Base-by-base conservation (phyloP, 495 filamentous ascomycete species). In the Hyaloscypha bicolor region DNA sequence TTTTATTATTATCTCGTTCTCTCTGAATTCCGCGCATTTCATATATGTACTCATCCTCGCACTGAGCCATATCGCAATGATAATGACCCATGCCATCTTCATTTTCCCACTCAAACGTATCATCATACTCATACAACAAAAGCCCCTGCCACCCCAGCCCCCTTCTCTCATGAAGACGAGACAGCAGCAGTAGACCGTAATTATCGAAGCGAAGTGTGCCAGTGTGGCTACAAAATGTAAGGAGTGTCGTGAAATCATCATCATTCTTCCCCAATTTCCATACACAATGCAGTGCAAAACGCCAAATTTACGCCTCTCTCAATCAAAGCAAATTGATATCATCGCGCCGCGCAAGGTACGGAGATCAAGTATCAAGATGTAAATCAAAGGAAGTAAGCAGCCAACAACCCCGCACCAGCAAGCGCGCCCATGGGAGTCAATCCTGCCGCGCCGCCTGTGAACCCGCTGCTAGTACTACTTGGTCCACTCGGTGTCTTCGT, bases 311-410 rank as follows among this genome's bases (percentile, higher is more conserved):
- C 32, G 32, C 48, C 52, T 30, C 22, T 55, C 16, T 33, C 19
- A 30, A 48, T 48, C 39, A 63, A 22, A 62, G n/a, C 25, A 22
- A 63, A 33, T 29, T 31, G 22, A 33, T 39, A 55, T 56, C n/a
- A 22, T 25, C 14, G 57, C 37, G 42, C 16, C 25, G 25, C 25
- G 25, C 25, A 25, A 25, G 25, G 25, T 25, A 25, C 25, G 25
- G 25, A 25, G 25, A 25, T 25, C 25, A 25, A 25, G 2, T 25
- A 25, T 25, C 25, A 25, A 25, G 25, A 2, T 2, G 25, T 16
- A 19, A 19, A 19, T 69, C 69, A 74, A 9, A 74, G 55, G 55
- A 71, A 64, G 57, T 66, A 71, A 57, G 72, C 72, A 39, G 58
- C 60, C 52, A 64, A 3, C 12, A 71, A 22, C 21, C 63, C 72